Evolutionary conservation across 208 protist species (phyloP).

Genomic region (Acanthamoeba rhysodes): DNA sequence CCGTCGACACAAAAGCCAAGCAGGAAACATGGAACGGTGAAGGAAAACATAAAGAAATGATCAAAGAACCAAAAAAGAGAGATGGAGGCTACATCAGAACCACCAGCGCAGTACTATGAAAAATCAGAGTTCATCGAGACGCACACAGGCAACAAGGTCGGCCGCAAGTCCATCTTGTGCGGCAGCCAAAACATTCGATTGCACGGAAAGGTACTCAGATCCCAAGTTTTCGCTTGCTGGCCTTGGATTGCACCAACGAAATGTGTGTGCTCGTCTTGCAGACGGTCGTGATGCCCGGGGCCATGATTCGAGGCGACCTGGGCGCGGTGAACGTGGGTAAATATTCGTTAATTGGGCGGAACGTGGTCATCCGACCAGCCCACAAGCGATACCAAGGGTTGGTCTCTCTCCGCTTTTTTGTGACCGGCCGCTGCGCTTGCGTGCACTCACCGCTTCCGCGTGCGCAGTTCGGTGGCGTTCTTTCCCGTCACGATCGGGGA

Average conservation of each 20-base stretch:
- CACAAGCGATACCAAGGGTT: conserved; percentile 85
- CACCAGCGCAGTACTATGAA: conserved; percentile 78
- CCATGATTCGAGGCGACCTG: conserved; percentile 83
- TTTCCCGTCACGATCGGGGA: conserved; percentile 85
- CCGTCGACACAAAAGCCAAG: not conserved
- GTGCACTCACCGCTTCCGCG: not conserved
- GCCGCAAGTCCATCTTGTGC: conserved; percentile 81
- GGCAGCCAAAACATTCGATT: conserved; percentile 84
- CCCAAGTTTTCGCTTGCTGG: not conserved
- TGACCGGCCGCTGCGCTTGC: not conserved
- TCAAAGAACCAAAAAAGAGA: not conserved
- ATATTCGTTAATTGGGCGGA: conserved; percentile 72
- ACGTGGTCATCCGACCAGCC: conserved; percentile 82
- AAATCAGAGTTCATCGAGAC: conserved; percentile 86
- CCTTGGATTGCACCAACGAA: not conserved
- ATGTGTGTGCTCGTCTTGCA: not conserved
- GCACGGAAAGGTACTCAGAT: conserved; percentile 77
- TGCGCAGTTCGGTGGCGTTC: conserved; percentile 78
- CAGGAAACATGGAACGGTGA: too few relatives aligned
- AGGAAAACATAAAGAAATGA: not conserved
- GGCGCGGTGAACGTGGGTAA: conserved; percentile 84
- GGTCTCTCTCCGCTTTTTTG: not conserved
- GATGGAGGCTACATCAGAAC: conserved; percentile 58
- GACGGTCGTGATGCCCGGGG: conserved; percentile 82
- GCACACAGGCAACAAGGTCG: conserved; percentile 83